Percentiles rank a stretch among this genome's conserved stretches.
Conservation (phyloP, 495 filamentous ascomycete genomes). For the Aspergillus conjunctus region DNA sequence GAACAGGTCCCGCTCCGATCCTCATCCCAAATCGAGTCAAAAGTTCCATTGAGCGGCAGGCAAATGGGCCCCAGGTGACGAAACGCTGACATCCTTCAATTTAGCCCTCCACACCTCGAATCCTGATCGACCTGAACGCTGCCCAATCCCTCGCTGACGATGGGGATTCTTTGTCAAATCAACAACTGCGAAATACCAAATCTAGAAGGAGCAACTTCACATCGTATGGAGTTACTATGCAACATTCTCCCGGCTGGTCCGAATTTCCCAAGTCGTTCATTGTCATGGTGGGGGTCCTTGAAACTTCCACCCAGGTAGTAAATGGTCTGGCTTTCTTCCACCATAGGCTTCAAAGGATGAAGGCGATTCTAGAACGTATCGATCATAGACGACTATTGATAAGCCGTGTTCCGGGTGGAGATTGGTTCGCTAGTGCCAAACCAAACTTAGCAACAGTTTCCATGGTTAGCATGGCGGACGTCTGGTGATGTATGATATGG, state of each 20-base stretch:
- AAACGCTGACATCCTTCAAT: neutral
- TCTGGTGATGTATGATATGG: constrained; percentile 1
- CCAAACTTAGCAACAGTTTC: constrained; percentile 37
- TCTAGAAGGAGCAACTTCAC: too few species aligned
- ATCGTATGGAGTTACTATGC: too few species aligned
- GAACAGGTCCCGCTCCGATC: constrained; percentile 11
- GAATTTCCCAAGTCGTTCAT: too few species aligned
- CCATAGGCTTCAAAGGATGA: neutral
- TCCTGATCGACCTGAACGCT: neutral
- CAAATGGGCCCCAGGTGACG: neutral
- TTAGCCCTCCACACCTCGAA: constrained; percentile 20
- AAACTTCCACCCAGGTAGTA: too few species aligned
- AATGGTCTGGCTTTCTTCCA: too few species aligned
- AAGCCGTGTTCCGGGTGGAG: constrained; percentile 12
- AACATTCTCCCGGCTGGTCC: too few species aligned
- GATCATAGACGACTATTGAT: neutral
- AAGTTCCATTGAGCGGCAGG: constrained; percentile 28
- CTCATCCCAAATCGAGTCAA: constrained; percentile 36
- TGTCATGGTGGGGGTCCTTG: too few species aligned
- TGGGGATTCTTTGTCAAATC: constrained; percentile 14
- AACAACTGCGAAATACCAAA: neutral
- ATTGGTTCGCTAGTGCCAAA: constrained; percentile 25
- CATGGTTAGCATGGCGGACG: constrained; percentile 8
- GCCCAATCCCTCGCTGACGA: constrained; percentile 10
- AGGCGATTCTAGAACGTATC: constrained; percentile 14